Evolutionary conservation across 108 stramenopile genomes (phyloP), one percentile per base, ranked within the genome.

Genomic region (Mayamaea pseudoterrestris): DNA sequence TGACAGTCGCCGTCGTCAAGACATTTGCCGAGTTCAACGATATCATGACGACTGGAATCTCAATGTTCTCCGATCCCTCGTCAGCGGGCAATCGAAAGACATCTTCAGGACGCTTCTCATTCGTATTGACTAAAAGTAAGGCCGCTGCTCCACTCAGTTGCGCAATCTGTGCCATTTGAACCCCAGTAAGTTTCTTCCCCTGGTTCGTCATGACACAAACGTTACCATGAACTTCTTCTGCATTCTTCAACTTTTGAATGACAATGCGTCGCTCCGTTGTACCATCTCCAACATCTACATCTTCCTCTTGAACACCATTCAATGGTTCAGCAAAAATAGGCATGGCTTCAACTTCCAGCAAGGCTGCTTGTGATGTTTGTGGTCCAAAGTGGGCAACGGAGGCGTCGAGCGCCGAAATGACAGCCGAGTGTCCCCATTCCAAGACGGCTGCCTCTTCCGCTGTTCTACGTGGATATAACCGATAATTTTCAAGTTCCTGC

Each of bases 351-450:
- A 92, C 85, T 65, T 92, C 90, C 64, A 92, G 67, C 50, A 80
- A 65, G 24, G 85, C 85, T 6, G 83, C 83, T 34, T 77, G 67
- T 17, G 67, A 68, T 1, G 90, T 86, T 57, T 92, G 90, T 18
- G 84, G 84, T 22, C 90, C 90, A 62, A 92, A 92, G 0, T 34
- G 26, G 9, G 90, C 85, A 12, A 87, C 83, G 16, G 80, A 83
- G 1, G 75, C 85, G 66, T 92, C 90, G 34, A 92, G 47, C n/a
- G 84, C 90, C 2, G 79, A 76, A 21, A 74, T 92, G 40, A 88
- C 80, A 30, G 86, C 91, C 2, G 83, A 86, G 52, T 86, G 74
- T 26, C 91, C 91, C 91, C 91, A 93, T 64, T 93, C 91, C 16
- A 93, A 36, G 0, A 93, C 84, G 14, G 91, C 91, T 5, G 83